These are phyloP conservation scores for Mycena venus DNA, from an alignment of 768 basidiomycete species.

Conservation along the genomic window DNA sequence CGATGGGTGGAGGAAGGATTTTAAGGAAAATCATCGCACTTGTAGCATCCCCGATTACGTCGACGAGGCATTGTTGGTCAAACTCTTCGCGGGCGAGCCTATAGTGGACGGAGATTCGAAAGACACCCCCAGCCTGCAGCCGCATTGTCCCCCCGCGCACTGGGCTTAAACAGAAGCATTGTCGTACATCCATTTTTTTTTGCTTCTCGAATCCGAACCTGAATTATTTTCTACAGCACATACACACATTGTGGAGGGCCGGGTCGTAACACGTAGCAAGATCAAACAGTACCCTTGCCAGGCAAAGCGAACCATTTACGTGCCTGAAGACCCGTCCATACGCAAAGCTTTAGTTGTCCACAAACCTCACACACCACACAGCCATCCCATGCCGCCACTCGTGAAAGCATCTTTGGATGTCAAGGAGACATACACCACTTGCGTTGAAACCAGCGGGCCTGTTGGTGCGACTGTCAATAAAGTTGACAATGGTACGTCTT, in stretches of 20 bases:
- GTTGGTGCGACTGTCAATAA: slow-evolving; percentile 28
- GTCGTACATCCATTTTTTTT: not conserved
- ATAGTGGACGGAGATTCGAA: not conserved
- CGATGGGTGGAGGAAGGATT: too few species aligned
- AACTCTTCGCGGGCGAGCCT: not conserved
- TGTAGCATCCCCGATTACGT: not conserved
- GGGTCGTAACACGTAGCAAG: not conserved
- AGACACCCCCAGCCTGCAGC: slow-evolving; percentile 7
- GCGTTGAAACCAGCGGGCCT: slow-evolving; percentile 17
- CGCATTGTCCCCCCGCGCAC: slow-evolving; percentile 7
- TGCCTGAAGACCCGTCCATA: too few species aligned
- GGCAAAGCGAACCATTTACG: slow-evolving; percentile 7
- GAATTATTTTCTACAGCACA: not conserved
- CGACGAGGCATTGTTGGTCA: not conserved
- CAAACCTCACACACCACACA: slow-evolving; percentile 17
- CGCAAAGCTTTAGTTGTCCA: slow-evolving; percentile 13
- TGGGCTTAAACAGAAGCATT: not conserved
- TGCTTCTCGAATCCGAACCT: not conserved
- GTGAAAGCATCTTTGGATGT: slow-evolving; percentile 27
- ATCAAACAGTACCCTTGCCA: not conserved
- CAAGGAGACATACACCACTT: too few species aligned
- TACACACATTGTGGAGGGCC: slow-evolving; percentile 13
- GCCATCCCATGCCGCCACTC: slow-evolving; percentile 32
- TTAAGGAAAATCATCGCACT: too few species aligned
- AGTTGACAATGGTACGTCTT: slow-evolving; percentile 30